Evolutionary conservation across 2,329 filamentous ascomycete genomes (phyloP).

Genomic region (Nigrospora sphaerica): DNA sequence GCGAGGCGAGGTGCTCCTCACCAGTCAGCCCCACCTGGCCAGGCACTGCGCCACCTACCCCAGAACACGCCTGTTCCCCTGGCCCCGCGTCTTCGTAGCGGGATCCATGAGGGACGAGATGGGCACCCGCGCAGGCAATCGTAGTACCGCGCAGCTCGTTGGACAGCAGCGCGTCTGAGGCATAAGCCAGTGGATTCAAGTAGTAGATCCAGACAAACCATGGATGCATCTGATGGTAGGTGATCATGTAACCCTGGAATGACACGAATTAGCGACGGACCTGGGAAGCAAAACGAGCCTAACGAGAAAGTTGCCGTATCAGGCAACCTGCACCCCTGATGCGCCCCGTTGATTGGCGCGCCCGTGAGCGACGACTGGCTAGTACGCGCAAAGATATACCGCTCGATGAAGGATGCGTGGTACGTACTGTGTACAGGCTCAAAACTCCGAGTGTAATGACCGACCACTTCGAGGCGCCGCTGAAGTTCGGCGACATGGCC

Average conservation of each 20-base stretch:
- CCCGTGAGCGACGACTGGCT: too few relatives aligned
- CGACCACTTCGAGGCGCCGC: conserved; percentile 29
- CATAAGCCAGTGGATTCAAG: conserved; percentile 58
- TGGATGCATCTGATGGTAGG: conserved; percentile 55
- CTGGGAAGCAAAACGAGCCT: too few relatives aligned
- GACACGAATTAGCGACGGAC: conserved; percentile 33
- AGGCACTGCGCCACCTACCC: conserved; percentile 39
- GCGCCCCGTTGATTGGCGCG: too few relatives aligned
- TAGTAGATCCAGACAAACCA: conserved; percentile 65
- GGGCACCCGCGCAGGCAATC: conserved; percentile 36
- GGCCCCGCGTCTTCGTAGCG: conserved; percentile 13
- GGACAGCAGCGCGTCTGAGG: conserved; percentile 52
- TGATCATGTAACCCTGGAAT: conserved; percentile 55
- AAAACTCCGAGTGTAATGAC: conserved; percentile 56
- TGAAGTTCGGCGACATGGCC: conserved; percentile 38
- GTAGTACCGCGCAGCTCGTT: conserved; percentile 47
- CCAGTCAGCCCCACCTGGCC: conserved; percentile 45
- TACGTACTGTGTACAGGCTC: conserved; percentile 27
- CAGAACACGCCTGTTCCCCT: conserved; percentile 44
- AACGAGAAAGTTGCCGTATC: too few relatives aligned
- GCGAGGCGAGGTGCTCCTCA: conserved; percentile 45
- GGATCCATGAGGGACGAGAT: conserved; percentile 39
- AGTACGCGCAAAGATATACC: too few relatives aligned
- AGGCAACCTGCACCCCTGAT: too few relatives aligned
- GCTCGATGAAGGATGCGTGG: background rate